These are phyloP conservation scores for Coriolopsis trogii DNA, from an alignment of 1,284 basidiomycete species.

Conservation along the genomic window DNA sequence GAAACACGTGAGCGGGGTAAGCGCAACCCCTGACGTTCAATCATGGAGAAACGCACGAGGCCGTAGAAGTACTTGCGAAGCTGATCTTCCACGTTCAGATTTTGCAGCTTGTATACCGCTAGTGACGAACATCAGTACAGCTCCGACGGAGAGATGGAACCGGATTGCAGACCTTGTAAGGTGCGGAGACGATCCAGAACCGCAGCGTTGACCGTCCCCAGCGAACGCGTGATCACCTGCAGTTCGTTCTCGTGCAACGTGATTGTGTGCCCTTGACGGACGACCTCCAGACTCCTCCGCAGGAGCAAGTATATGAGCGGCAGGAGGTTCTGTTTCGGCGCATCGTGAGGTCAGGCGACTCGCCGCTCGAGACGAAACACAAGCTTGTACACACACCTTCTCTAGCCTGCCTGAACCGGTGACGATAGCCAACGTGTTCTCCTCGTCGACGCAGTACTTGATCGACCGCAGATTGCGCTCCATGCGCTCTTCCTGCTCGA, in stretches of 20 bases:
- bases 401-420: conserved; percentile 23
- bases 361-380: too few relatives aligned
- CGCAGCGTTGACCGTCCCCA: not conserved
- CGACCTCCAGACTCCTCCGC: conserved; percentile 1
- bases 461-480: conserved; percentile 19
- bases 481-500: conserved; percentile 25
- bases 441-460: conserved; percentile 27
- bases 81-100: conserved; percentile 26
- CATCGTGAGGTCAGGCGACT: not conserved
- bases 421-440: conserved; percentile 25
- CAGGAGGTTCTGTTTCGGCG: conserved; percentile 6
- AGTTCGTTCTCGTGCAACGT: conserved; percentile 10
- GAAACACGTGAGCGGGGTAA: not conserved
- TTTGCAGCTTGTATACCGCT: conserved; percentile 40
- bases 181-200: not conserved
- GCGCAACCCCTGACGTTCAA: not conserved
- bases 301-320: conserved; percentile 17
- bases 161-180: not conserved
- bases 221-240: not conserved
- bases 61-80: conserved; percentile 31
- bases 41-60: conserved; percentile 22
- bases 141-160: not conserved
- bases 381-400: conserved; percentile 17
- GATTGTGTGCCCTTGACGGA: not conserved
- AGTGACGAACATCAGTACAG: not conserved